Evolutionary conservation across 1,139 yeast genomes (phyloP).

Genomic region (Blastobotrys malaysiensis): DNA sequence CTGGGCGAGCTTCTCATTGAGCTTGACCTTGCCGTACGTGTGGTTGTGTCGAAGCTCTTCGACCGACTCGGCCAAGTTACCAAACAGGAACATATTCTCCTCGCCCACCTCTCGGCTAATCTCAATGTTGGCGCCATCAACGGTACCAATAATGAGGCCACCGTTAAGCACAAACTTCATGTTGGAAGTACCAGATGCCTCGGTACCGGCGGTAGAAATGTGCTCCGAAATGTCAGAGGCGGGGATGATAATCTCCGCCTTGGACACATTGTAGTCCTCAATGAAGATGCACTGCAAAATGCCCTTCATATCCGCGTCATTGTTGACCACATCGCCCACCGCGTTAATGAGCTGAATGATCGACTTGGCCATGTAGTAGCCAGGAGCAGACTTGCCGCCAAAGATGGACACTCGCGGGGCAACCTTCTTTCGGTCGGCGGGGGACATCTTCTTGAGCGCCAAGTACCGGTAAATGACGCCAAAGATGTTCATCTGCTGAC

Average conservation of each 20-base stretch:
- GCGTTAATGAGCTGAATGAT: conserved; percentile 80
- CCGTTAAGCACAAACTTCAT: conserved; percentile 95
- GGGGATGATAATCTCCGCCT: conserved; percentile 86
- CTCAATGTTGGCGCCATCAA: conserved; percentile 96
- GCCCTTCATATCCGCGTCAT: conserved; percentile 67
- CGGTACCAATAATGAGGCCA: conserved; percentile 91
- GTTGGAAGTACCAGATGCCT: conserved; percentile 93
- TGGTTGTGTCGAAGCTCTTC: conserved; percentile 79
- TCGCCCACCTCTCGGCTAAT: conserved; percentile 91
- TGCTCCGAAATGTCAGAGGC: conserved; percentile 91
- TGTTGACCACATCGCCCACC: conserved; percentile 75
- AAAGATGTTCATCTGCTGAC: conserved; percentile 89
- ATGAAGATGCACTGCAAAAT: conserved; percentile 79
- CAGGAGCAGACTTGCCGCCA: conserved; percentile 97
- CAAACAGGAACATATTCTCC: conserved; percentile 86
- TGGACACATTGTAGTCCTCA: conserved; percentile 90
- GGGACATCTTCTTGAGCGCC: conserved; percentile 61
- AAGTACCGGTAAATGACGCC: conserved; percentile 83
- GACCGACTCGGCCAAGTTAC: conserved; percentile 84
- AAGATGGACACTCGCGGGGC: conserved; percentile 75
- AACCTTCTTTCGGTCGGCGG: conserved; percentile 60
- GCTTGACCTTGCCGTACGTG: conserved; percentile 41
- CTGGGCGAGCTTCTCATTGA: conserved; percentile 48
- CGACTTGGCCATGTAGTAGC: conserved; percentile 90
- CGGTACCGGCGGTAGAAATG: conserved; percentile 97